Percentiles rank a stretch among this genome's conserved stretches.
These are phyloP conservation scores for Apophysomyces trapeziformis DNA, from an alignment of 371 early-diverging fungal species.

Conservation along the genomic window DNA sequence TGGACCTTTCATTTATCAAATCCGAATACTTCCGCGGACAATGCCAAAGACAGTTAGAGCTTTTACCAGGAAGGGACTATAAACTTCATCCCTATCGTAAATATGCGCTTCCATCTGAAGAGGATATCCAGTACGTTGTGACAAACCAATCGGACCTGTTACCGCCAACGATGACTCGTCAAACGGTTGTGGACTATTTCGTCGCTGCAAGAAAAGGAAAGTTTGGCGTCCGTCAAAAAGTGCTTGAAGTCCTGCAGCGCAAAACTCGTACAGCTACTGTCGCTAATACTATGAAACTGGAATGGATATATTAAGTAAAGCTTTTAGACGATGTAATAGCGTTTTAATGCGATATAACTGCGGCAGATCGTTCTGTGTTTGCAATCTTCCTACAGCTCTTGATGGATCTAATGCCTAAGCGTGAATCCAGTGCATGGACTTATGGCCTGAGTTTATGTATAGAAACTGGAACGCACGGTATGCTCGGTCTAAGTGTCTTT, in stretches of 20 bases:
- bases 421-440: too few relatives aligned
- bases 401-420: too few relatives aligned
- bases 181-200: conserved; percentile 68
- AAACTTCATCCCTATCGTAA: conserved; percentile 65
- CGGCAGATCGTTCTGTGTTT: too few relatives aligned
- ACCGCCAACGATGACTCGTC: conserved; percentile 41
- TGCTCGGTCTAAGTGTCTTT: too few relatives aligned
- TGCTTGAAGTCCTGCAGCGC: conserved; percentile 61
- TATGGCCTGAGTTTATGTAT: too few relatives aligned
- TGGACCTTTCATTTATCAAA: conserved; percentile 56
- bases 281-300: neutral
- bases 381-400: too few relatives aligned
- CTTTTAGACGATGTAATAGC: too few relatives aligned
- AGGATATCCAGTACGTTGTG: conserved; percentile 60
- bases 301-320: conserved; percentile 23
- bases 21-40: conserved; percentile 47
- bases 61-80: conserved; percentile 22
- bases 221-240: conserved; percentile 68
- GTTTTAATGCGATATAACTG: too few relatives aligned
- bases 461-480: too few relatives aligned
- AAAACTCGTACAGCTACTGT: conserved; percentile 36
- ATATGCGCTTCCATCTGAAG: conserved; percentile 73
- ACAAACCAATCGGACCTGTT: conserved; percentile 49
- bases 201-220: conserved; percentile 53
- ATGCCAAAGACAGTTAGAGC: conserved; percentile 16